phyloP scores from a whole-genome alignment of 768 basidiomycete species.

The Russula compacta region DNA sequence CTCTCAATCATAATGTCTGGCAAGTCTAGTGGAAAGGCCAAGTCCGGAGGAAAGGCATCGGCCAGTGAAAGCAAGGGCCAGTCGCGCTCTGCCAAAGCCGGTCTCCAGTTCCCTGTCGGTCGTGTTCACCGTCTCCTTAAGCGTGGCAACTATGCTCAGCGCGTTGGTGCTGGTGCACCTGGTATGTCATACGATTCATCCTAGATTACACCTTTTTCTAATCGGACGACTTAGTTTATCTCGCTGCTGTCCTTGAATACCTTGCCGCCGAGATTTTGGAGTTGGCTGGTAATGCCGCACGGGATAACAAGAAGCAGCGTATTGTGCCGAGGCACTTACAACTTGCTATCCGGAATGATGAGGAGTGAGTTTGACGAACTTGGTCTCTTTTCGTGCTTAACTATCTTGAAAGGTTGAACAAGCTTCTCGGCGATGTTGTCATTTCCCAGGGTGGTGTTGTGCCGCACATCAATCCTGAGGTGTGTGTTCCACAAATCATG shows the following conservation, averaged over 20 bases:
- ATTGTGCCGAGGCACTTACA: constrained; percentile 93
- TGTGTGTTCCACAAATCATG: constrained; percentile 19
- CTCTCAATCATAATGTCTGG: constrained; percentile 30
- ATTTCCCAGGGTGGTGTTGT: constrained; percentile 96
- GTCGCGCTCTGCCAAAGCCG: constrained; percentile 67
- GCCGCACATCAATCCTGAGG: constrained; percentile 65
- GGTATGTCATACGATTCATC: constrained; percentile 33
- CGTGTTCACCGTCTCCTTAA: constrained; percentile 88
- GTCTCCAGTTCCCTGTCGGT: constrained; percentile 85
- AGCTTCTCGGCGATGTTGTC: constrained; percentile 70
- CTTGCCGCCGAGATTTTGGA: constrained; percentile 91
- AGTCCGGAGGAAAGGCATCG: constrained; percentile 51
- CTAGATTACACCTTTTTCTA: neutral
- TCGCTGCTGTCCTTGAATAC: constrained; percentile 89
- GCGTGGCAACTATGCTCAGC: constrained; percentile 78
- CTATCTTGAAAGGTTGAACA: constrained; percentile 44
- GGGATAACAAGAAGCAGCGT: constrained; percentile 92
- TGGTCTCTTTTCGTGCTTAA: neutral
- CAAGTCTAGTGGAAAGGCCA: constrained; percentile 44
- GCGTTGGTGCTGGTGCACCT: constrained; percentile 83
- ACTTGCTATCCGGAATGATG: constrained; percentile 90
- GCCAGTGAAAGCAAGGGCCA: constrained; percentile 43
- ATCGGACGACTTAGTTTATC: constrained; percentile 50
- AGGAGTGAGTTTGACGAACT: constrained; percentile 47
- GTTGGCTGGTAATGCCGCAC: constrained; percentile 82